These are phyloP conservation scores for Thelonectria olida DNA, from an alignment of 2,329 filamentous ascomycete species.

Conservation along the genomic window DNA sequence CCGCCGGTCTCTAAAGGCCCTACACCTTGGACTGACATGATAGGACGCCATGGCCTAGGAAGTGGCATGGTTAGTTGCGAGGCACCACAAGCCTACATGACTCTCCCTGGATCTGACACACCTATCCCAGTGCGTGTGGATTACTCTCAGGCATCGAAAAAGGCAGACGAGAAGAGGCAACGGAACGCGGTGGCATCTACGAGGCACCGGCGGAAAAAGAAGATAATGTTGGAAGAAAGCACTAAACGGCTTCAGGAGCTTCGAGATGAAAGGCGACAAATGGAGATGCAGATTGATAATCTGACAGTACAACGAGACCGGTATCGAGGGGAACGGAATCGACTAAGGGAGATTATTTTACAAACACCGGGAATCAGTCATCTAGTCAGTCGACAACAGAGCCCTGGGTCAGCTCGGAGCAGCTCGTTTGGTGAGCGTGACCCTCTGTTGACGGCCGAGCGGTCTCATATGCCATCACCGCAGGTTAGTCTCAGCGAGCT, in stretches of 20 bases:
- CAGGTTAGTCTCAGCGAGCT: slow-evolving; percentile 53
- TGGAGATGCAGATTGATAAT: slow-evolving; percentile 63
- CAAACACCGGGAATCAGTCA: slow-evolving; percentile 66
- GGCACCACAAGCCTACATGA: slow-evolving; percentile 50
- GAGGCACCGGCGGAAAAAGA: slow-evolving; percentile 81
- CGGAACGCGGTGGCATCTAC: slow-evolving; percentile 88
- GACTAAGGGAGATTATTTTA: slow-evolving; percentile 72
- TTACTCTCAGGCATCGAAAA: slow-evolving; percentile 81
- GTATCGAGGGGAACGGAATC: slow-evolving; percentile 77
- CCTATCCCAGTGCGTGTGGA: slow-evolving; percentile 74
- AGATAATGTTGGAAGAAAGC: slow-evolving; percentile 82
- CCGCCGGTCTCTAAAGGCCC: slow-evolving; percentile 35
- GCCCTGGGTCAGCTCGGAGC: slow-evolving; percentile 53
- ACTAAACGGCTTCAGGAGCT: slow-evolving; percentile 74
- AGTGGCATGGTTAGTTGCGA: slow-evolving; percentile 41
- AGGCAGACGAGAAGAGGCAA: slow-evolving; percentile 85
- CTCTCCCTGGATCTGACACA: slow-evolving; percentile 48
- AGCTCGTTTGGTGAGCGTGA: slow-evolving; percentile 51
- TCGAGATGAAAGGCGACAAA: slow-evolving; percentile 73
- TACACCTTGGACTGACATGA: slow-evolving; percentile 45
- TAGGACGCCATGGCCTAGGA: slow-evolving; percentile 43
- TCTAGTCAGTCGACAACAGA: slow-evolving; percentile 61
- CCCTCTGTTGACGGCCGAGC: slow-evolving; percentile 42
- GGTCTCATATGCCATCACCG: slow-evolving; percentile 38
- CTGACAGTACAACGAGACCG: slow-evolving; percentile 73